Evolutionary conservation across 495 filamentous ascomycete species (phyloP), one percentile per base, ranked within the genome.

Genomic region (Aspergillus ellipticus): DNA sequence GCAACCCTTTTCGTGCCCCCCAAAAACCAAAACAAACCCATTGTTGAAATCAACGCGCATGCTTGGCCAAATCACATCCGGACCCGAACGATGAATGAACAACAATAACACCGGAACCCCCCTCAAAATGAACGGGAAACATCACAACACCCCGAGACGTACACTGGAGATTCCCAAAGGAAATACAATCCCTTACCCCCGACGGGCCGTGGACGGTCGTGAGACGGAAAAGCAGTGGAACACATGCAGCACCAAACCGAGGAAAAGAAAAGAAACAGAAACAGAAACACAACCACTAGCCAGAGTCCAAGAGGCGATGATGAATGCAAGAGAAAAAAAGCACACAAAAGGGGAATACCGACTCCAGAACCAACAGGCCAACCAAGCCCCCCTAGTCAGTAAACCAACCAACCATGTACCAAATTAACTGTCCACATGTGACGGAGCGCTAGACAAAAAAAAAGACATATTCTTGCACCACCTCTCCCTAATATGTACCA

Each of bases 321-420:
- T 53, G 55, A 58, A 55, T 50, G 47, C 31, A 64, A 59, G 61
- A 49, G 61, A 49, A 62, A 57, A 56, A 41, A 35, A 55, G 29
- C 42, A 63, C 37, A 66, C 43, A 59, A 63, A 61, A 55, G 51
- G 62, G 56, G 53, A 66, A 64, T 58, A 63, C 59, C 58, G 61
- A 66, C 60, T 65, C 65, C 60, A 59, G 53, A 60, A 60, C 65
- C 62, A 64, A 67, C 61, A 66, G 59, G 60, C 66, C 62, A 60
- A 60, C 61, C 60, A 54, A 61, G 49, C 55, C 56, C 59, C 60
- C 50, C 55, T 53, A 54, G 61, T 59, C 58, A 65, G 59, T 59
- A 63, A 65, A 58, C 61, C 61, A 65, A 58, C 61, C 61, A 68
- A 63, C 59, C 61, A 57, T 64, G 62, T 59, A 67, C 57, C 60